Evolutionary conservation across 2,329 filamentous ascomycete genomes (phyloP), one percentile per base, ranked within the genome.

Genomic region (Ampelomyces quisqualis): DNA sequence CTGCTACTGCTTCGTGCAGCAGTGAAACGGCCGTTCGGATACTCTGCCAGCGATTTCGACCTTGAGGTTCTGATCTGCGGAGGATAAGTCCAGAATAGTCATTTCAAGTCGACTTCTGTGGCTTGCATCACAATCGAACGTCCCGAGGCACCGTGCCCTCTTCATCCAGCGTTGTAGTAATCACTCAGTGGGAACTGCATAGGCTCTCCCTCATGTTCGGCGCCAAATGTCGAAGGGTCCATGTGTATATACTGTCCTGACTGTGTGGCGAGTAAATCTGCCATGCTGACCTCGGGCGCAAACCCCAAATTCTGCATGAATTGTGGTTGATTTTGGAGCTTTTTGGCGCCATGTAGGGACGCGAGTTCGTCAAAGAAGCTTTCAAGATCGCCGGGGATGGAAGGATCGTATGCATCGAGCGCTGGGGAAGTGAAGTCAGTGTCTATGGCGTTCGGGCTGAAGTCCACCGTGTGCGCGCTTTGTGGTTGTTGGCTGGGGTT

Each of bases 281-380:
- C 72, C 31, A 83, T 68, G 45, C 82, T 79, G 15, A 77, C 75
- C 26, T 81, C 80, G 0, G 81, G 80, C 2, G 77, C 79, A 55
- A 84, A 82, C 0, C 81, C 81, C 11, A 85, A 69, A 52, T 85
- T 84, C 31, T 79, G 73, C 80, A 84, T 82, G 55, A 85, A 84
- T 46, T 82, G 78, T 2, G 77, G 72, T 45, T 83, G 79, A 9
- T 75, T 71, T 20, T 78, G 77, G 29, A 78, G 66, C 24, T 71
- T 68, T 40, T 79, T 75, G 13, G 72, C 73, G 2, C 75, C 76
- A 54, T 80, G 78, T 18, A 80, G 62, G 8, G 77, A 77, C 4
- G 77, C 77, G 28, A 81, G 65, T 45, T 81, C 77, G 38, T 80
- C 78, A 42, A 80, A 79, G 34, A 79, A 70, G 11, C 73, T 75